Evolutionary conservation across 2,329 filamentous ascomycete species (phyloP).

Genomic region (Ampelomyces quisqualis): DNA sequence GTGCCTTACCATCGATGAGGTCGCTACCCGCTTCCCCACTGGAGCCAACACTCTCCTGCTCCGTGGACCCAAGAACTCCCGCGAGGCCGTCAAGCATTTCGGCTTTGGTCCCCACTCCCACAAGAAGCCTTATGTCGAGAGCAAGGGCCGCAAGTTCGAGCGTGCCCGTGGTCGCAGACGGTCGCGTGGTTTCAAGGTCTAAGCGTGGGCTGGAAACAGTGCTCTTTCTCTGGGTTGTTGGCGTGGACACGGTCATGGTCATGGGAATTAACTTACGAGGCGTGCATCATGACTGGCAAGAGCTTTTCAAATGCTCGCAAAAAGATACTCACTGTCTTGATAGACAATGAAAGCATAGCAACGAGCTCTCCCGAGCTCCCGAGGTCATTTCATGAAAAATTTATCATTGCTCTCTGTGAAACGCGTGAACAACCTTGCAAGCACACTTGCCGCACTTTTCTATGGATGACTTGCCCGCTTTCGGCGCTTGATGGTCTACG

Average conservation of each 20-base stretch:
- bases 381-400: constrained; percentile 32
- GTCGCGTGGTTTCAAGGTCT: constrained; percentile 99
- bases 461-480: constrained; percentile 4
- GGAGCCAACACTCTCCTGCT: constrained; percentile 96
- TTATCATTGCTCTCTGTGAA: not conserved
- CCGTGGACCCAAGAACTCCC: constrained; percentile 95
- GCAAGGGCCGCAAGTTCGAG: constrained; percentile 99
- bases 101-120: constrained; percentile 96
- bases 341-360: constrained; percentile 38
- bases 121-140: constrained; percentile 98
- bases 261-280: constrained; percentile 39
- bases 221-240: constrained; percentile 43
- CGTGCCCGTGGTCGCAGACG: constrained; percentile 96
- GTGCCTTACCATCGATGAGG: constrained; percentile 93
- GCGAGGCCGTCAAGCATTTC: constrained; percentile 99
- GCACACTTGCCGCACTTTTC: too few species aligned
- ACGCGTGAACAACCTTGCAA: too few species aligned
- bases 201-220: constrained; percentile 51
- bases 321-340: constrained; percentile 42
- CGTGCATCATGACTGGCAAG: constrained; percentile 42
- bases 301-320: constrained; percentile 37
- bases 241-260: constrained; percentile 42
- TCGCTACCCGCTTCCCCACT: constrained; percentile 91
- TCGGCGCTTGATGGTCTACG: not conserved
- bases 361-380: constrained; percentile 38